phyloP scores from a whole-genome alignment of 202 grass and related monocot species.

The Miscanthus sacchariflorus region DNA sequence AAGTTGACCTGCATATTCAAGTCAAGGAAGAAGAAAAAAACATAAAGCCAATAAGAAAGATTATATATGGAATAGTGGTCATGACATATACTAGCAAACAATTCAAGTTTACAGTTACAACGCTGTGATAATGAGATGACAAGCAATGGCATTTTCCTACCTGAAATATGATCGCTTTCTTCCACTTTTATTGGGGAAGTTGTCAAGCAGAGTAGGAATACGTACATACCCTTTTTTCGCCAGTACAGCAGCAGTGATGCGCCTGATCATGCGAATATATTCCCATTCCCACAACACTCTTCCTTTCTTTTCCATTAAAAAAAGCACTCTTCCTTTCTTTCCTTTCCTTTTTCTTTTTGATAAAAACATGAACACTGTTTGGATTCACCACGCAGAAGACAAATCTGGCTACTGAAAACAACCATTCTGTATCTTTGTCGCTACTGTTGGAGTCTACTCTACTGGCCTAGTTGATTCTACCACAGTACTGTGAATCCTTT shows the following conservation, averaged over 20 bases:
- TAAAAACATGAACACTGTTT: conserved; percentile 18
- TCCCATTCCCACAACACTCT: neutral
- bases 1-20: no score
- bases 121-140: neutral
- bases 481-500: neutral
- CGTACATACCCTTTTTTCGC: conserved; percentile 1
- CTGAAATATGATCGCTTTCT: conserved; percentile 4
- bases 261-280: neutral
- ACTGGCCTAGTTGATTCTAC: neutral
- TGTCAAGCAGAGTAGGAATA: conserved; percentile 4
- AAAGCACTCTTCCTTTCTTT: neutral
- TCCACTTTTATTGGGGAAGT: neutral
- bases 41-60: neutral
- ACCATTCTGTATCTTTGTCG: conserved; percentile 39
- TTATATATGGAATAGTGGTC: neutral
- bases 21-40: no score
- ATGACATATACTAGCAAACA: neutral
- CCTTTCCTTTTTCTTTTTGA: neutral
- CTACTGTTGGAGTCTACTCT: conserved; percentile 4
- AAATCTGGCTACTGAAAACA: conserved; percentile 30
- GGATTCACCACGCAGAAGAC: conserved; percentile 10
- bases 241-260: neutral
- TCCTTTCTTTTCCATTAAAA: neutral
- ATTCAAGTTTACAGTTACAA: neutral
- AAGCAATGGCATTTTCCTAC: neutral